These are phyloP conservation scores for Cladosporium sp. DNA, from an alignment of 2,329 filamentous ascomycete species.

Conservation along the genomic window DNA sequence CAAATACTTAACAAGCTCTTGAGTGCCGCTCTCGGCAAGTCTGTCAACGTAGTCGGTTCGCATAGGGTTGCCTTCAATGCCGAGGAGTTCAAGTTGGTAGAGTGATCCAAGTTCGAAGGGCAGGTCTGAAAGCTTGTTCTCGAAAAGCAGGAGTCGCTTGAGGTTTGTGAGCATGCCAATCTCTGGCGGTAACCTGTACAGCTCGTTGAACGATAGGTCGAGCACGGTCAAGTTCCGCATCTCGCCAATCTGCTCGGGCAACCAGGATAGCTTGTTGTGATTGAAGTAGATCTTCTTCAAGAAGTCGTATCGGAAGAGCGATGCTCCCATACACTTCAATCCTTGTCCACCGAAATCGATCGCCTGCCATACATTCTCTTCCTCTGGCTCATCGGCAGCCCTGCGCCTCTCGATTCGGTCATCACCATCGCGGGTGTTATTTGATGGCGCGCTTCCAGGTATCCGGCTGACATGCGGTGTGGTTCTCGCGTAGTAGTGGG, in stretches of 20 bases:
- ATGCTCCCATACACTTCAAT: conserved; percentile 74
- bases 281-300: conserved; percentile 90
- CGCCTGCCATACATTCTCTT: conserved; percentile 74
- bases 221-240: conserved; percentile 79
- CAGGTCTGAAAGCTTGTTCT: conserved; percentile 81
- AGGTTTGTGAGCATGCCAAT: conserved; percentile 96
- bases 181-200: conserved; percentile 80
- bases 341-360: conserved; percentile 97
- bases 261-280: conserved; percentile 79
- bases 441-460: conserved; percentile 25
- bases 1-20: conserved; percentile 77
- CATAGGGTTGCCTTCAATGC: conserved; percentile 88
- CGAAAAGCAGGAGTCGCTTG: conserved; percentile 81
- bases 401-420: conserved; percentile 63
- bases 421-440: conserved; percentile 51
- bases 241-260: conserved; percentile 81
- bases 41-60: conserved; percentile 71
- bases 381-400: conserved; percentile 57
- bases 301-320: conserved; percentile 85
- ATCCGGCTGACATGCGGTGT: conserved; percentile 38
- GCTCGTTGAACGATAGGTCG: conserved; percentile 85
- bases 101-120: conserved; percentile 87
- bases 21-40: conserved; percentile 84
- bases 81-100: conserved; percentile 83
- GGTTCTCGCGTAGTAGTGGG: conserved; percentile 75